Percentiles rank a stretch among this genome's conserved stretches.
Conservation (phyloP, 371 early-diverging fungal genomes). For the Syncephalastrum contaminatum region DNA sequence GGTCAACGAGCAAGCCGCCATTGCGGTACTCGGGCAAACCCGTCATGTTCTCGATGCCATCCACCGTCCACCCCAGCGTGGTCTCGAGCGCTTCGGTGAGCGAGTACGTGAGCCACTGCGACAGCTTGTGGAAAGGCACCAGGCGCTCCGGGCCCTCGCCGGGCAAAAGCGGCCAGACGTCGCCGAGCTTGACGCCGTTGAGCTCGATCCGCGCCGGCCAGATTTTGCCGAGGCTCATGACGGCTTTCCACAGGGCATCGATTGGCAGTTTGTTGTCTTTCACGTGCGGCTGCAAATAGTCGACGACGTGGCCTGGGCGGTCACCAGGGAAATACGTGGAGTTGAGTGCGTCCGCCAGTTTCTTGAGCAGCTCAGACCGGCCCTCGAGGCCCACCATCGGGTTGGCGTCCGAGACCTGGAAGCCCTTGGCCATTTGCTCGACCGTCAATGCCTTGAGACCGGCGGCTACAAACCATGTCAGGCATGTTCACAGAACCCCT, state of each 20-base stretch:
- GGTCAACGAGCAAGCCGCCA: slow-evolving; percentile 60
- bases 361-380: slow-evolving; percentile 69
- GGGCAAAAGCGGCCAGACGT: slow-evolving; percentile 81
- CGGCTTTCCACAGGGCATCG: slow-evolving; percentile 68
- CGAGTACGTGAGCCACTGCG: slow-evolving; percentile 94
- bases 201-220: slow-evolving; percentile 67
- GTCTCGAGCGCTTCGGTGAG: slow-evolving; percentile 78
- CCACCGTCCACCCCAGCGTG: slow-evolving; percentile 55
- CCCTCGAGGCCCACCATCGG: slow-evolving; percentile 84
- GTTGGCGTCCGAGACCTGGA: slow-evolving; percentile 80
- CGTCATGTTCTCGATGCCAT: slow-evolving; percentile 69
- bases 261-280: slow-evolving; percentile 20
- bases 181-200: slow-evolving; percentile 78
- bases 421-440: slow-evolving; percentile 63
- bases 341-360: slow-evolving; percentile 63
- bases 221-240: slow-evolving; percentile 59
- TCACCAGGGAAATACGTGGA: slow-evolving; percentile 61
- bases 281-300: slow-evolving; percentile 42
- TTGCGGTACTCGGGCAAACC: slow-evolving; percentile 94
- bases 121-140: slow-evolving; percentile 91
- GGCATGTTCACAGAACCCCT: background rate
- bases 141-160: slow-evolving; percentile 35
- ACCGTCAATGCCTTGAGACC: slow-evolving; percentile 58
- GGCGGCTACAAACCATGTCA: slow-evolving; percentile 32
- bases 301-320: slow-evolving; percentile 42